Conservation (phyloP, 2,329 filamentous ascomycete species). For the Lachnellula occidentalis region DNA sequence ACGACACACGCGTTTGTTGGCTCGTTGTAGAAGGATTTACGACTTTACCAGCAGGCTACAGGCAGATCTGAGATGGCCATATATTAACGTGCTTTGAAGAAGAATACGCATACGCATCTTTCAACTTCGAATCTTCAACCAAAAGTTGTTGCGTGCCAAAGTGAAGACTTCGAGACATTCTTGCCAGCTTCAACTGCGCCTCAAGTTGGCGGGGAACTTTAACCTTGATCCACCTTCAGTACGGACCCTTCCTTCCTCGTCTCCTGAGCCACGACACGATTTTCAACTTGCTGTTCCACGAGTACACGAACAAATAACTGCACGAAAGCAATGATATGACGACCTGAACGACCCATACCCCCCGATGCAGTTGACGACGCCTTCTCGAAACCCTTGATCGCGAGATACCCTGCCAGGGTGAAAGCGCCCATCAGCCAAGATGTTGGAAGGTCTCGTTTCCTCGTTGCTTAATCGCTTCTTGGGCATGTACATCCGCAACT, state of each 20-base stretch:
- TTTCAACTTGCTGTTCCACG: not conserved
- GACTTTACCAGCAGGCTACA: too few species aligned
- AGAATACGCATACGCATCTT: too few species aligned
- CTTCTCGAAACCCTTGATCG: slow-evolving; percentile 9
- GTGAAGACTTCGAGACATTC: not conserved
- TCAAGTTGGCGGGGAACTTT: slow-evolving; percentile 8
- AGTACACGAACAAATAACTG: not conserved
- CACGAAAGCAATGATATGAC: not conserved
- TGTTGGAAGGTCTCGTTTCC: slow-evolving; percentile 96
- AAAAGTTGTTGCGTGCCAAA: not conserved
- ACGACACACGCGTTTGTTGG: too few species aligned
- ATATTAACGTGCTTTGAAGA: too few species aligned
- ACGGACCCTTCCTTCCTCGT: slow-evolving; percentile 1
- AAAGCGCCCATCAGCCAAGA: slow-evolving; percentile 60
- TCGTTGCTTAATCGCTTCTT: slow-evolving; percentile 98
- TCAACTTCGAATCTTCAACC: too few species aligned
- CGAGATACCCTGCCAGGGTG: slow-evolving; percentile 59
- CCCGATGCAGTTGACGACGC: slow-evolving; percentile 18
- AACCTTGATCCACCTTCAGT: slow-evolving; percentile 3
- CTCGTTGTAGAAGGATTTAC: too few species aligned
- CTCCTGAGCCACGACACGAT: not conserved
- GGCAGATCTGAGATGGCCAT: too few species aligned
- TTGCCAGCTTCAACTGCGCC: not conserved
- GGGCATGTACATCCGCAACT: slow-evolving; percentile 99
- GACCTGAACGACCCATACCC: slow-evolving; percentile 8